phyloP scores from a whole-genome alignment of 2,329 filamentous ascomycete genomes.

The Mycosphaerelloides madeirae region DNA sequence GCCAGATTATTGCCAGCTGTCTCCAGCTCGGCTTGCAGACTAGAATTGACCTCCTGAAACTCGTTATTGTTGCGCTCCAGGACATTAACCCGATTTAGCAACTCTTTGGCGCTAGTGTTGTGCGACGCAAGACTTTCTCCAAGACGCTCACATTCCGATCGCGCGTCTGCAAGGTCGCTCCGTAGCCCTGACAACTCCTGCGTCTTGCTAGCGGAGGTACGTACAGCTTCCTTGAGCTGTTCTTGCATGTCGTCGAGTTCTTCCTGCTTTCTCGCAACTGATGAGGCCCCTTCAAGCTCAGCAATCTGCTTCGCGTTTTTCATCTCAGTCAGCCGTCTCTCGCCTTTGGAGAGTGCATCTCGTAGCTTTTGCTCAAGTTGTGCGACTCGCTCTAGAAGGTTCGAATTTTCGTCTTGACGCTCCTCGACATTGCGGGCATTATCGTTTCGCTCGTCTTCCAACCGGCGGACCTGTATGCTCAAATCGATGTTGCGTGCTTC shows the following conservation, averaged over 20 bases:
- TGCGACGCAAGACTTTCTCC: conserved; percentile 3
- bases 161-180: conserved; percentile 10
- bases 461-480: conserved; percentile 32
- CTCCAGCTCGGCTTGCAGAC: conserved; percentile 15
- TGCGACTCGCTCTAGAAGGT: conserved; percentile 39
- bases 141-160: conserved; percentile 9
- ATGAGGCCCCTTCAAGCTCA: conserved; percentile 42
- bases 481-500: conserved; percentile 36
- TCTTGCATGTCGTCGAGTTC: conserved; percentile 40
- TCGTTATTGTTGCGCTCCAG: background rate
- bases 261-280: conserved; percentile 43
- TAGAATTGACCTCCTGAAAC: conserved; percentile 6
- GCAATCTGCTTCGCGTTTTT: conserved; percentile 40
- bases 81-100: conserved; percentile 3
- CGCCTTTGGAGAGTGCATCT: conserved; percentile 26
- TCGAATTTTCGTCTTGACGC: conserved; percentile 39
- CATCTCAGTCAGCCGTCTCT: conserved; percentile 34
- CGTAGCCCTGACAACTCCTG: conserved; percentile 1
- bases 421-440: conserved; percentile 36
- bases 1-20: conserved; percentile 9
- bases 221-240: conserved; percentile 23
- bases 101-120: conserved; percentile 1
- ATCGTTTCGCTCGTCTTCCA: conserved; percentile 40
- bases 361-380: conserved; percentile 30
- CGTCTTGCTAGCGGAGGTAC: conserved; percentile 1